Evolutionary conservation across 192 early-diverging fungal species (phyloP), one percentile per base, ranked within the genome.

Genomic region (Geosiphon pyriformis): DNA sequence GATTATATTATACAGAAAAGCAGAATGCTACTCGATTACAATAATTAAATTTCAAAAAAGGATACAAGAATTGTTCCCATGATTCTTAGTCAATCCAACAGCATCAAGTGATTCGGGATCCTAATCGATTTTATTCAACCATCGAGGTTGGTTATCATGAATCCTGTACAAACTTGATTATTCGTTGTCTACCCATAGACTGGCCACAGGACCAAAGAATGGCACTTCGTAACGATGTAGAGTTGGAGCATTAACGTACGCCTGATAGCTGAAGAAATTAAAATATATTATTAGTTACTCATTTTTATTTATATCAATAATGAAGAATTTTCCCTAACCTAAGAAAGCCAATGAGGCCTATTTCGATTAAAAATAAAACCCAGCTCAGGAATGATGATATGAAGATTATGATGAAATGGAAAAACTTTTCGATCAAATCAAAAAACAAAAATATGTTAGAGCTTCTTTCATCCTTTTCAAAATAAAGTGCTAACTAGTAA

Each of bases 181-280:
- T 71, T 91, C 89, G 34, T 69, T 76, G 68, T 92, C 88, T 1
- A 90, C 87, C 76, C 85, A 86, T 60, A 82, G 70, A 30, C 75
- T 62, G 8, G 90, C 90, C 42, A 88, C 65, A 46, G 64, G 69
- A 15, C 90, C 90, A 58, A 90, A 61, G 56, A 85, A 87, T 1
- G 90, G 90, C 11, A 90, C 31, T 37, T 85, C 67, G 59, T 83
- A 90, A 46, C 90, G 84, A 62, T 88, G 85, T 61, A 92, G 78
- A 4, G 85, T 78, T 32, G 84, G 85, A 8, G 82, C 85, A 59
- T 89, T 86, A 49, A 83, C 58, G 74, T 89, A 90, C 1, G 90
- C 90, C 42, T 81, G 76, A 48, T 85, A 88, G 20, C 82, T 85
- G 29, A 47, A 42, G 33, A 25, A 18, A 67, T 48, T 33, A 47